Evolutionary conservation across 345 rosid genomes (phyloP).

Genomic region (Sonneratia alba): DNA sequence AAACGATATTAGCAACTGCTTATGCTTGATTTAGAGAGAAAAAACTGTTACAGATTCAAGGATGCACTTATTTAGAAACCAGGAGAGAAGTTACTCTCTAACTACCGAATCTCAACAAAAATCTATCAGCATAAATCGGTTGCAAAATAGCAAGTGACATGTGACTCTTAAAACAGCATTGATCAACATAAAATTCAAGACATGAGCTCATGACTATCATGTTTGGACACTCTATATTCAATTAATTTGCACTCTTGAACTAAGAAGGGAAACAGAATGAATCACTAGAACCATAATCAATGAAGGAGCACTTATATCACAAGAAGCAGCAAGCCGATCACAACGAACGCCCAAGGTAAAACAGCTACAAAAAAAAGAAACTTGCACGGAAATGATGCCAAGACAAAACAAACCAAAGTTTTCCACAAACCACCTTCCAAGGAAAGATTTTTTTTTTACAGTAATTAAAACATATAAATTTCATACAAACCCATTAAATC

Average conservation of each 20-base stretch:
- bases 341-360: not conserved
- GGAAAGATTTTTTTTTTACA: not conserved
- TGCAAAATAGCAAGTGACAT: not conserved
- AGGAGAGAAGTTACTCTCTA: not conserved
- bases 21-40: not conserved
- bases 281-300: not conserved
- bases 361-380: not conserved
- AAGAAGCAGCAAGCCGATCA: not conserved
- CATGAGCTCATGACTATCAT: not conserved
- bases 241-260: not conserved
- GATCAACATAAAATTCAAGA: not conserved
- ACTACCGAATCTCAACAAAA: not conserved
- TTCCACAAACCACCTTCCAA: not conserved
- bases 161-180: not conserved
- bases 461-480: not conserved
- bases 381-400: not conserved
- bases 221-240: not conserved
- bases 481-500: not conserved
- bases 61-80: not conserved
- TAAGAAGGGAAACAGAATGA: not conserved
- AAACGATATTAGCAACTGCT: not conserved
- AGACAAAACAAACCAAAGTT: not conserved
- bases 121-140: not conserved
- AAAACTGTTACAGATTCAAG: not conserved
- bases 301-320: not conserved